Conservation (phyloP, 768 basidiomycete genomes). For the Arthromyces matolae region DNA sequence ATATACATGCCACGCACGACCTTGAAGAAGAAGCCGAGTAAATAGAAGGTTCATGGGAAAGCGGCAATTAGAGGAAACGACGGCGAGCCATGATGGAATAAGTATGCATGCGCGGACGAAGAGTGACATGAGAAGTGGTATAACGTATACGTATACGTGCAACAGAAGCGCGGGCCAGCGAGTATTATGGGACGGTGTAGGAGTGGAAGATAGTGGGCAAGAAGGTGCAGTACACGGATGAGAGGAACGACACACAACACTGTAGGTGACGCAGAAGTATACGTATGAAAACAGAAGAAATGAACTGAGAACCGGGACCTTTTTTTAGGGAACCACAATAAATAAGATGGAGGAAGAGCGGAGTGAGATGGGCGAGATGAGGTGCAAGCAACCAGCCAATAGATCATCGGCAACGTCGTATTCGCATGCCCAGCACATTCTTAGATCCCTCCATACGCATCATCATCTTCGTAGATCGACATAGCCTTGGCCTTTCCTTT, state of each 20-base stretch:
- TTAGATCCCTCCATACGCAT: conserved; percentile 37
- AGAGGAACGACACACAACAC: not conserved
- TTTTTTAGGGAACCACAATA: conserved; percentile 3
- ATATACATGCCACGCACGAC: conserved; percentile 12
- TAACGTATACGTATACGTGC: conserved; percentile 16
- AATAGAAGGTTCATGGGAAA: conserved; percentile 9
- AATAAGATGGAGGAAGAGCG: conserved; percentile 2
- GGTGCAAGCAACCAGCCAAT: not conserved
- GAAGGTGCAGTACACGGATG: conserved; percentile 1
- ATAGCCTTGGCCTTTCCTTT: conserved; percentile 19
- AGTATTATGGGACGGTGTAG: not conserved
- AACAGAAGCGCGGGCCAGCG: conserved; percentile 3
- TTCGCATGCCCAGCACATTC: conserved; percentile 6
- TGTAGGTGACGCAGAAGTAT: too few relatives aligned
- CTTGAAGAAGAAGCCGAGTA: conserved; percentile 2
- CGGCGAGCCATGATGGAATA: conserved; percentile 3
- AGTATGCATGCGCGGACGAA: conserved; percentile 8
- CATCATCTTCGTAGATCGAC: conserved; percentile 24
- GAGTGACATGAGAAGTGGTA: conserved; percentile 11
- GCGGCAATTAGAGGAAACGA: not conserved
- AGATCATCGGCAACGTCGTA: conserved; percentile 8
- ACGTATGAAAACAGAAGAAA: not conserved
- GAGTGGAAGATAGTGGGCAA: not conserved
- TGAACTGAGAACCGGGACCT: not conserved
- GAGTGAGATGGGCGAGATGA: not conserved